These are phyloP conservation scores for Exophiala mesophila DNA, from an alignment of 2,329 filamentous ascomycete genomes.

Conservation along the genomic window DNA sequence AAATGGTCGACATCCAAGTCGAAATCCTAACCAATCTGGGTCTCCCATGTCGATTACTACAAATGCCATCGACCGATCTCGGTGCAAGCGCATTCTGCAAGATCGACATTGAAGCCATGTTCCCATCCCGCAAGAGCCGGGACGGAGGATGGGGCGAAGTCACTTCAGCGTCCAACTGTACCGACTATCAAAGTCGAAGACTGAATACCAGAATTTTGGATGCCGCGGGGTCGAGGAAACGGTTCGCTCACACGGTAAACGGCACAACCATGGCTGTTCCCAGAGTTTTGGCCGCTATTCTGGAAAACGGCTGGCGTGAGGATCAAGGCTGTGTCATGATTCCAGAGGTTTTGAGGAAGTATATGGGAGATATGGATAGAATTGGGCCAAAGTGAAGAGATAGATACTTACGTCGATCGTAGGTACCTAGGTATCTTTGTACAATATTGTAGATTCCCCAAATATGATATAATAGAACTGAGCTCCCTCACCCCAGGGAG, in stretches of 20 bases:
- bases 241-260: conserved; percentile 86
- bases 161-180: conserved; percentile 83
- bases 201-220: conserved; percentile 68
- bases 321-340: conserved; percentile 69
- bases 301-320: conserved; percentile 76
- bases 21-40: conserved; percentile 74
- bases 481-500: too few relatives aligned
- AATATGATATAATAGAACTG: background rate
- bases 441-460: background rate
- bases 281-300: conserved; percentile 76
- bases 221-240: conserved; percentile 47
- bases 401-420: too few relatives aligned
- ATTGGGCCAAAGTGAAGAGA: conserved; percentile 46
- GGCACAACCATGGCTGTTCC: conserved; percentile 91
- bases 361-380: conserved; percentile 71
- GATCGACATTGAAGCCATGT: conserved; percentile 88
- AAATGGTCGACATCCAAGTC: conserved; percentile 81
- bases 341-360: conserved; percentile 72
- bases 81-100: conserved; percentile 85
- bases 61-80: conserved; percentile 86
- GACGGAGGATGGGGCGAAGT: conserved; percentile 88
- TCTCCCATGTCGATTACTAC: conserved; percentile 79
- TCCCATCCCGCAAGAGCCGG: conserved; percentile 64
- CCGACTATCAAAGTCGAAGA: conserved; percentile 85
- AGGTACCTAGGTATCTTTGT: too few relatives aligned